These are phyloP conservation scores for Plasmodium falciparum DNA, from an alignment of 169 alveolate species.

Conservation along the genomic window DNA sequence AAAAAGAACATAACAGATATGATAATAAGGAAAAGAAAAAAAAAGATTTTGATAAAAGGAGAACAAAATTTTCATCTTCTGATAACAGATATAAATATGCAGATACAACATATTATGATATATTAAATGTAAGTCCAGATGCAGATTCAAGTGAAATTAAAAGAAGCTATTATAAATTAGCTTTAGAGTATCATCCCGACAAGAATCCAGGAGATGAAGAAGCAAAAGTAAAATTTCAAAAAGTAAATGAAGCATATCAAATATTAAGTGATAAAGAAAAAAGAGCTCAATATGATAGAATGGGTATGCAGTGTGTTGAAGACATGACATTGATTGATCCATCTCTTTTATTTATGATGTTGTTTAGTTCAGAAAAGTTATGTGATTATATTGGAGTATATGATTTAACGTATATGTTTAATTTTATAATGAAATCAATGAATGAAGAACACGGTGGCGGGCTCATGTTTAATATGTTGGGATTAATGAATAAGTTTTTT, in stretches of 20 bases:
- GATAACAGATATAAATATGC: conserved; percentile 21
- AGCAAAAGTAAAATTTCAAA: conserved; percentile 83
- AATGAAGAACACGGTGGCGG: too few species aligned
- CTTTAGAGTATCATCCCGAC: conserved; percentile 96
- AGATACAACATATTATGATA: conserved; percentile 81
- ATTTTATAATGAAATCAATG: too few species aligned
- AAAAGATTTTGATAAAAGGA: too few species aligned
- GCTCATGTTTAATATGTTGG: too few species aligned
- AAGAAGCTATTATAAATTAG: conserved; percentile 93
- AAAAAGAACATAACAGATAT: too few species aligned
- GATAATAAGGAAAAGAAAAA: too few species aligned
- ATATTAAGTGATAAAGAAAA: conserved; percentile 78
- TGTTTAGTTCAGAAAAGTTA: too few species aligned
- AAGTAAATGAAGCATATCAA: conserved; percentile 85
- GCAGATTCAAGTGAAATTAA: conserved; percentile 91
- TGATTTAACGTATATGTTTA: too few species aligned
- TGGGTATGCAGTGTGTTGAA: conserved; percentile 29
- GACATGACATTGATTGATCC: conserved; percentile 78
- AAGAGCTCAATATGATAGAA: conserved; percentile 77
- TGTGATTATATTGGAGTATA: too few species aligned
- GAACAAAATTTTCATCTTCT: neutral
- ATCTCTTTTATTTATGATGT: conserved; percentile 61
- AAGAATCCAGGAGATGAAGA: conserved; percentile 85
- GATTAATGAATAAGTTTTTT: too few species aligned
- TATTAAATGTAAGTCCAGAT: conserved; percentile 78